Evolutionary conservation across 2,329 filamentous ascomycete species (phyloP).

Genomic region (Sporothrix luriei): DNA sequence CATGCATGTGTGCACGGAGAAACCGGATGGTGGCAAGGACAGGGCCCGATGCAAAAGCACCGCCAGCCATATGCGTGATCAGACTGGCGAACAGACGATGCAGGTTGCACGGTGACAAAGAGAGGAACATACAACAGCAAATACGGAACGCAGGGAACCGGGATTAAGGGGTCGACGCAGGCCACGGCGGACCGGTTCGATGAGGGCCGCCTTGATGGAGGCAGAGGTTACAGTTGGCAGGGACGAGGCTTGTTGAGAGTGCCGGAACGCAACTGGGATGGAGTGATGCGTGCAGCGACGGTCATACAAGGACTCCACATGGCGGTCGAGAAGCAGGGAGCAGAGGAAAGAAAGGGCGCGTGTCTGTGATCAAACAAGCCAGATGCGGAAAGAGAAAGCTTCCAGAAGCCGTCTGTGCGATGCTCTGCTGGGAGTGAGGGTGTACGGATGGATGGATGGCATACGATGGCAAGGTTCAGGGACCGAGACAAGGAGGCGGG

Average conservation of each 20-base stretch:
- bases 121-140: background rate
- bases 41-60: constrained; percentile 5
- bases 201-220: constrained; percentile 1
- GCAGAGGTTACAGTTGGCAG: background rate
- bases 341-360: background rate
- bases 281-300: constrained; percentile 20
- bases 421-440: background rate
- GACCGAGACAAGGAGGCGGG: constrained; percentile 6
- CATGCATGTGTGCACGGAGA: background rate
- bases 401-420: constrained; percentile 20
- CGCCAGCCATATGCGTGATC: background rate
- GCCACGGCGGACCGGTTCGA: constrained; percentile 17
- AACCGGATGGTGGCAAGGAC: constrained; percentile 23
- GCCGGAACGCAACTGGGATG: background rate
- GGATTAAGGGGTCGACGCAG: background rate
- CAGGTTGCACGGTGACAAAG: background rate
- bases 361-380: constrained; percentile 22
- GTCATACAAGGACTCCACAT: background rate
- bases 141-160: constrained; percentile 2
- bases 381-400: constrained; percentile 8
- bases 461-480: constrained; percentile 27
- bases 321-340: background rate
- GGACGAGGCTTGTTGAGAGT: background rate
- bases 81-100: background rate
- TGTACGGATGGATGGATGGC: constrained; percentile 17